Conservation (phyloP, 2,329 filamentous ascomycete genomes). For the Colletotrichum graminicola region DNA sequence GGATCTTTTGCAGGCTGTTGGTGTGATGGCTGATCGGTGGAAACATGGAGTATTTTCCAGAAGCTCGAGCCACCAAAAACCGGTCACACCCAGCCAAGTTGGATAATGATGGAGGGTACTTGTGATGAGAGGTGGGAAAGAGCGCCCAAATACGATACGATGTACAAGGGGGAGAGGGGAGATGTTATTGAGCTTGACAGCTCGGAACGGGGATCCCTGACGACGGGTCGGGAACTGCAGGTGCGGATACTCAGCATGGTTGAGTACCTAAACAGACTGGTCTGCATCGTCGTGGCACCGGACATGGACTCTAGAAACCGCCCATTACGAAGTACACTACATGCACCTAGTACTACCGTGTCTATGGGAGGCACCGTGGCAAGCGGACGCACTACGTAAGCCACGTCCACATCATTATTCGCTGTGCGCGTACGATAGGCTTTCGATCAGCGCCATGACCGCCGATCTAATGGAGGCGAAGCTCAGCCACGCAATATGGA, state of each 20-base stretch:
- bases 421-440: constrained; percentile 13
- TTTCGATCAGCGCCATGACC: constrained; percentile 37
- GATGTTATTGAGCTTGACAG: not conserved
- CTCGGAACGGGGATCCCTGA: constrained; percentile 5
- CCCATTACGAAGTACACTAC: not conserved
- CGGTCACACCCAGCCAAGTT: not conserved
- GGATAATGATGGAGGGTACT: not conserved
- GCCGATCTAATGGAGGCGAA: constrained; percentile 34
- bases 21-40: constrained; percentile 6
- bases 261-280: constrained; percentile 2
- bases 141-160: not conserved
- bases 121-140: not conserved
- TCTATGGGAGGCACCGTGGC: too few relatives aligned
- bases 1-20: constrained; percentile 10
- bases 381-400: not conserved
- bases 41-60: constrained; percentile 28
- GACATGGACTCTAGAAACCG: constrained; percentile 9
- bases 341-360: too few relatives aligned
- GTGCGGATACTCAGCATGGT: constrained; percentile 1
- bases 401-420: constrained; percentile 12
- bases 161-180: not conserved
- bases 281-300: constrained; percentile 18
- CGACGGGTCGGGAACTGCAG: not conserved
- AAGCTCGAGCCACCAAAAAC: constrained; percentile 25
- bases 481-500: constrained; percentile 33